These are phyloP conservation scores for Phaeomoniella chlamydospora DNA, from an alignment of 2,329 filamentous ascomycete species.

Conservation along the genomic window DNA sequence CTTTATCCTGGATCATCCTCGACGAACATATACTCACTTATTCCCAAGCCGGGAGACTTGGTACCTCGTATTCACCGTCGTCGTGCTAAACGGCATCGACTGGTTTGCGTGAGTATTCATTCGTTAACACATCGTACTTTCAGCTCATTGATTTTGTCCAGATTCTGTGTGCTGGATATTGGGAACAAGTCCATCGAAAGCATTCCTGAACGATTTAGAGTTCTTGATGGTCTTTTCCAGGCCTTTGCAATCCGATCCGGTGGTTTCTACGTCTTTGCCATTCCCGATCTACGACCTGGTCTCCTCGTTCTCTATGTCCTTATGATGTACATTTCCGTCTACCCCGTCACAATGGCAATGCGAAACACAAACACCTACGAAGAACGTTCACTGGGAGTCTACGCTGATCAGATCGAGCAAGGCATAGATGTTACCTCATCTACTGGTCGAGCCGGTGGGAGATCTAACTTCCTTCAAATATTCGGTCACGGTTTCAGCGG, in stretches of 20 bases:
- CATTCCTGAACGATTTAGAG: slow-evolving; percentile 29
- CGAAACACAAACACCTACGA: slow-evolving; percentile 65
- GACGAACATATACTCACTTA: slow-evolving; percentile 47
- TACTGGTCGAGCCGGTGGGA: neutral
- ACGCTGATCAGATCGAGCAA: slow-evolving; percentile 19
- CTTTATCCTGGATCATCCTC: slow-evolving; percentile 48
- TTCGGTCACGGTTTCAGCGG: neutral
- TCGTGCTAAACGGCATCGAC: slow-evolving; percentile 40
- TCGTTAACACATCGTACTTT: slow-evolving; percentile 25
- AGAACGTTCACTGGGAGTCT: slow-evolving; percentile 50
- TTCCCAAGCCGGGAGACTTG: slow-evolving; percentile 47
- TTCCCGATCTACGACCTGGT: slow-evolving; percentile 34
- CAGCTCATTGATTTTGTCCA: too few species aligned
- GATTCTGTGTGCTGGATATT: slow-evolving; percentile 26
- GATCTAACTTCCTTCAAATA: neutral
- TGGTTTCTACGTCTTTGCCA: slow-evolving; percentile 33
- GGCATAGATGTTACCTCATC: neutral
- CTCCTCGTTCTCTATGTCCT: slow-evolving; percentile 73
- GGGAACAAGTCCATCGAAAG: slow-evolving; percentile 31
- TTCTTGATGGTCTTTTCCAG: slow-evolving; percentile 46
- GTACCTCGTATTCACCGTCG: slow-evolving; percentile 36
- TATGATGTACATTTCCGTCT: slow-evolving; percentile 99
- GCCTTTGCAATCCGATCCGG: slow-evolving; percentile 35
- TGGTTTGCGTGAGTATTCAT: slow-evolving; percentile 26
- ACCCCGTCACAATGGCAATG: slow-evolving; percentile 90